These are phyloP conservation scores for Phyllosticta paracitricarpa DNA, from an alignment of 2,329 filamentous ascomycete species.

Conservation along the genomic window DNA sequence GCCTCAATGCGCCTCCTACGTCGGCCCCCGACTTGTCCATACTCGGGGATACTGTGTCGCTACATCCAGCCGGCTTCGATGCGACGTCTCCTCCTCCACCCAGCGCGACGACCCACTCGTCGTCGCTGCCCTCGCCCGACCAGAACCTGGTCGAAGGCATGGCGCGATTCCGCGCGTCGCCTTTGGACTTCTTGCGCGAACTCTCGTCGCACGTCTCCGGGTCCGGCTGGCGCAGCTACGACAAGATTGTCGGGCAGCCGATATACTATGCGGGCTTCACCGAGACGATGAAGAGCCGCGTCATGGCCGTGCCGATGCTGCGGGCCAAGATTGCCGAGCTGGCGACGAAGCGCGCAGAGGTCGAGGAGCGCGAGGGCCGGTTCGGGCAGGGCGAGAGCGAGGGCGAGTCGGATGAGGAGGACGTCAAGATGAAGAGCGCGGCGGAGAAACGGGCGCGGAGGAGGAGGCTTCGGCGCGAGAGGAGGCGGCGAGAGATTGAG, in stretches of 20 bases:
- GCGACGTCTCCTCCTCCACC: not conserved
- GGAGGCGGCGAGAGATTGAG: slow-evolving; percentile 61
- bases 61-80: slow-evolving; percentile 34
- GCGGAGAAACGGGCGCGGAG: slow-evolving; percentile 18
- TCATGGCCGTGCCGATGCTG: slow-evolving; percentile 67
- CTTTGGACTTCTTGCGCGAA: slow-evolving; percentile 77
- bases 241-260: slow-evolving; percentile 79
- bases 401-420: slow-evolving; percentile 32
- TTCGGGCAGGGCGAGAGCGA: slow-evolving; percentile 33
- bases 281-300: slow-evolving; percentile 73
- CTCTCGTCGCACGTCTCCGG: slow-evolving; percentile 88
- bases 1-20: slow-evolving; percentile 1
- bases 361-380: slow-evolving; percentile 58
- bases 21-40: slow-evolving; percentile 38
- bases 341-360: slow-evolving; percentile 60
- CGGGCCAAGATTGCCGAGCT: slow-evolving; percentile 65
- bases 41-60: slow-evolving; percentile 33
- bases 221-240: slow-evolving; percentile 90
- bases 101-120: not conserved
- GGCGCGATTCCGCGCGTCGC: slow-evolving; percentile 69
- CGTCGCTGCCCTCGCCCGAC: slow-evolving; percentile 34
- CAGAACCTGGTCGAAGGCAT: slow-evolving; percentile 70
- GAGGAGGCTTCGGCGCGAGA: slow-evolving; percentile 48
- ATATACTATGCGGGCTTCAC: slow-evolving; percentile 89
- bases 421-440: slow-evolving; percentile 28